Evolutionary conservation across 2,329 filamentous ascomycete species (phyloP).

Genomic region (Ophiocordyceps robertsii): DNA sequence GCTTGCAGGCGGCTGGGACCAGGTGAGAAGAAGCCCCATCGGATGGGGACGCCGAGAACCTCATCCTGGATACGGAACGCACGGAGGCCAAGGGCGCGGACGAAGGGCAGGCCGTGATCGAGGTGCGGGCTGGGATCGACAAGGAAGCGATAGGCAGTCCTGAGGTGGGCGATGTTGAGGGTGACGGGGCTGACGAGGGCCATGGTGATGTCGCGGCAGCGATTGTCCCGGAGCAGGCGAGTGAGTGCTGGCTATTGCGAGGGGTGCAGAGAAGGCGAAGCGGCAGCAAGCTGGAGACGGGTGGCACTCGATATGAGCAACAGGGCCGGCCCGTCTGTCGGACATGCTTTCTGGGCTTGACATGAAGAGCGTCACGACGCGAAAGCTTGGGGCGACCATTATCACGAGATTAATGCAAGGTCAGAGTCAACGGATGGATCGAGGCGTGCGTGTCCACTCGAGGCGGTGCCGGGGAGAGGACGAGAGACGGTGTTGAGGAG

Average conservation of each 20-base stretch:
- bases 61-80: not conserved
- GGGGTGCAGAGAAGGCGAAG: not conserved
- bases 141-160: not conserved
- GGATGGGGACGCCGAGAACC: not conserved
- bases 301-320: too few relatives aligned
- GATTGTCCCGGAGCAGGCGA: not conserved
- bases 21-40: constrained; percentile 1
- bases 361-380: too few relatives aligned
- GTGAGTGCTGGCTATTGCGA: not conserved
- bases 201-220: not conserved
- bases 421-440: too few relatives aligned
- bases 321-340: too few relatives aligned
- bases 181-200: not conserved
- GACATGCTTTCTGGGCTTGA: too few relatives aligned
- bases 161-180: not conserved
- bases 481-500: too few relatives aligned
- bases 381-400: too few relatives aligned
- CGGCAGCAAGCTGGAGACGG: too few relatives aligned
- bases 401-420: too few relatives aligned
- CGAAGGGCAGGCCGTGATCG: not conserved
- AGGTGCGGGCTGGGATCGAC: not conserved
- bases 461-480: too few relatives aligned
- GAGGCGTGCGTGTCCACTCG: too few relatives aligned
- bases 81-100: not conserved
- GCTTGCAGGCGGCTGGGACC: constrained; percentile 1